phyloP scores from a whole-genome alignment of 2,329 filamentous ascomycete genomes.

The Xylariaceae sp. region DNA sequence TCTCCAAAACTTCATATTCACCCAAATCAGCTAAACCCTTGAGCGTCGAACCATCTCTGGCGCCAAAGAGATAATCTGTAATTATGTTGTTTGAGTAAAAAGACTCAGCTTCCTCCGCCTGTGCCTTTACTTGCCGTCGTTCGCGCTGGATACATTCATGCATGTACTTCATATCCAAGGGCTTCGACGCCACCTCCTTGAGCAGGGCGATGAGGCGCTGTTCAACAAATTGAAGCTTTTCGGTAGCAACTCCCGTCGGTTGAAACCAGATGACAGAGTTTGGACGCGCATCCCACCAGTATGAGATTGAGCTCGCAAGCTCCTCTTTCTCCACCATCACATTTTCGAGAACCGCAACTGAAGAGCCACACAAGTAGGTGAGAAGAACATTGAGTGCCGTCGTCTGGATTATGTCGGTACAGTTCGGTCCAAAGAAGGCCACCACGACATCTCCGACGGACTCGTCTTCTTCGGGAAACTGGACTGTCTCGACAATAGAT shows the following conservation, averaged over 20 bases:
- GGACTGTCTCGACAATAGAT: conserved; percentile 69
- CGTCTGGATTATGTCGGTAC: conserved; percentile 61
- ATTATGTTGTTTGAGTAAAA: conserved; percentile 85
- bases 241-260: conserved; percentile 79
- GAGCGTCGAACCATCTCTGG: conserved; percentile 73
- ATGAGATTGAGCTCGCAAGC: conserved; percentile 78
- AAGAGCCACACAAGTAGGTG: conserved; percentile 86
- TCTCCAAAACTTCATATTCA: conserved; percentile 64
- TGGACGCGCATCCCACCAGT: conserved; percentile 72
- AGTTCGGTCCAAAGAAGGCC: conserved; percentile 80
- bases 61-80: conserved; percentile 85
- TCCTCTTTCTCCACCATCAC: conserved; percentile 89
- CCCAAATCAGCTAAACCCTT: conserved; percentile 50
- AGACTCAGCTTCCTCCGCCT: conserved; percentile 72
- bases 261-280: conserved; percentile 81
- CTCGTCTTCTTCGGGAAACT: conserved; percentile 96
- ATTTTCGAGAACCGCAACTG: conserved; percentile 88
- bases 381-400: conserved; percentile 75
- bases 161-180: conserved; percentile 86
- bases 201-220: conserved; percentile 79
- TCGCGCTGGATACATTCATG: conserved; percentile 80
- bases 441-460: conserved; percentile 84
- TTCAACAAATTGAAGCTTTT: conserved; percentile 78
- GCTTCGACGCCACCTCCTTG: conserved; percentile 70
- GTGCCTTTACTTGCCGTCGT: conserved; percentile 73